Conservation (phyloP, 2,329 filamentous ascomycete species). For the Trichophyton equinum region DNA sequence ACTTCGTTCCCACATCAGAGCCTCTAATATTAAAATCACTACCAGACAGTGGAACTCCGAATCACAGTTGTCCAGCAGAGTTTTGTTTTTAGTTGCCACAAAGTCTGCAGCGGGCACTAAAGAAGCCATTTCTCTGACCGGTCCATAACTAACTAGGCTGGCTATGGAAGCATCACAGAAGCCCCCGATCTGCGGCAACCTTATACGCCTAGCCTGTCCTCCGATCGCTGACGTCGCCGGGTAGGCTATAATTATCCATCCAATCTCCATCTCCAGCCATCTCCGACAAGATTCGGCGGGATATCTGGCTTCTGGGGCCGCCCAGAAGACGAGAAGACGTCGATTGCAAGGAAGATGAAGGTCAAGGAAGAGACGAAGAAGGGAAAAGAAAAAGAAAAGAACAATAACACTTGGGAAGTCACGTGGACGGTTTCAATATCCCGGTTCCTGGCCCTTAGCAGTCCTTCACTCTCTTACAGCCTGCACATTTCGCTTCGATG, state of each 20-base stretch:
- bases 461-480: background rate
- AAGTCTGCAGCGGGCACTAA: background rate
- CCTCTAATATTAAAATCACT: background rate
- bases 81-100: background rate
- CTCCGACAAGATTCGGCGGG: conserved; percentile 1
- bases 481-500: conserved; percentile 1
- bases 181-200: background rate
- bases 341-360: background rate
- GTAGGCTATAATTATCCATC: conserved; percentile 1
- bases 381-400: background rate
- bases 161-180: background rate
- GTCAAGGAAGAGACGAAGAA: background rate
- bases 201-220: background rate
- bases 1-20: background rate
- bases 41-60: background rate
- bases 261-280: background rate
- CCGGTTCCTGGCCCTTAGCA: background rate
- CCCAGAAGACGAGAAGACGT: background rate
- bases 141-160: background rate
- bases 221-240: background rate
- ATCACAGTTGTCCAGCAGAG: background rate
- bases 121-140: background rate
- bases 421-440: background rate
- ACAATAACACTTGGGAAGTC: background rate
- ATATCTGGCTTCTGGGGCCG: background rate